phyloP scores from a whole-genome alignment of 371 early-diverging fungal species.

The Dinochytrium kinnereticum region DNA sequence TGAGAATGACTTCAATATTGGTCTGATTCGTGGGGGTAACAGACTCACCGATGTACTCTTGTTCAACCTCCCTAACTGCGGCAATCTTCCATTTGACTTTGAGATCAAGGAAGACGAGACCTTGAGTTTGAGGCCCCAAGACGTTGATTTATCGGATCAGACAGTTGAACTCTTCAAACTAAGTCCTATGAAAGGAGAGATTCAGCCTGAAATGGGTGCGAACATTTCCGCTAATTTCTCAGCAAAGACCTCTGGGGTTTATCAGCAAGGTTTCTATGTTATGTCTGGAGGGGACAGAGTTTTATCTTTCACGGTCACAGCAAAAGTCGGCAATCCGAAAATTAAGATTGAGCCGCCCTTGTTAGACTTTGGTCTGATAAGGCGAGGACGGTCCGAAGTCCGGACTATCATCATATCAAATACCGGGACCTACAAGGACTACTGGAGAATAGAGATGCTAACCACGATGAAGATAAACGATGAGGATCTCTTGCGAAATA shows the following conservation, averaged over 20 bases:
- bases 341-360: conserved; percentile 34
- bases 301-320: conserved; percentile 47
- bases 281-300: conserved; percentile 50
- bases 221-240: conserved; percentile 48
- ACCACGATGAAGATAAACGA: neutral
- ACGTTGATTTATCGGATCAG: conserved; percentile 20
- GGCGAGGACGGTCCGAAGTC: conserved; percentile 34
- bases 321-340: conserved; percentile 48
- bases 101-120: conserved; percentile 17
- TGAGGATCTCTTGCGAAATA: neutral
- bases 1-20: conserved; percentile 52
- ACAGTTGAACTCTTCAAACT: conserved; percentile 36
- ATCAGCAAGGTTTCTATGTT: conserved; percentile 51
- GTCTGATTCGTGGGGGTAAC: conserved; percentile 49
- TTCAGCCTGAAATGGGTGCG: conserved; percentile 48
- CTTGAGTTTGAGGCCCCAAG: conserved; percentile 31
- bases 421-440: conserved; percentile 49
- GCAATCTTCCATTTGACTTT: conserved; percentile 38
- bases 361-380: conserved; percentile 53
- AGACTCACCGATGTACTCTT: conserved; percentile 37
- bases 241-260: conserved; percentile 44
- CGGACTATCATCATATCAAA: conserved; percentile 49
- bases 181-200: conserved; percentile 41
- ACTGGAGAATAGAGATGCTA: conserved; percentile 46
- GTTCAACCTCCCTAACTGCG: conserved; percentile 55